Percentiles rank a stretch among this genome's conserved stretches.
phyloP scores from a whole-genome alignment of 768 basidiomycete species.

The Boletus patriciae region DNA sequence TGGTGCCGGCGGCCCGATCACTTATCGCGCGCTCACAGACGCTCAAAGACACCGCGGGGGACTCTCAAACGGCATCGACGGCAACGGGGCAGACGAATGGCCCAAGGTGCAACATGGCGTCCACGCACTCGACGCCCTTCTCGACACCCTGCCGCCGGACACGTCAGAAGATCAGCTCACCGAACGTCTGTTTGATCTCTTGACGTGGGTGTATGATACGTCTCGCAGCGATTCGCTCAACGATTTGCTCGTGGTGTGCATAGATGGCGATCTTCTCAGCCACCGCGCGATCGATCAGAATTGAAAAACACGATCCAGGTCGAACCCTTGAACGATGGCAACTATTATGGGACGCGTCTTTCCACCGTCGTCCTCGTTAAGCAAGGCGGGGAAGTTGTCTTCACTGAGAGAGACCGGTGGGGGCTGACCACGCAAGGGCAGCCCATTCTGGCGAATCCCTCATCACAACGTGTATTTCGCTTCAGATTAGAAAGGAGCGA shows the following conservation, averaged over 20 bases:
- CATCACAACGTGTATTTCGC: slow-evolving; percentile 51
- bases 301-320: slow-evolving; percentile 66
- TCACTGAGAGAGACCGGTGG: slow-evolving; percentile 76
- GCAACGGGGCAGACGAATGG: slow-evolving; percentile 61
- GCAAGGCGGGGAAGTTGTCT: slow-evolving; percentile 57
- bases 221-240: slow-evolving; percentile 5
- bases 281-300: slow-evolving; percentile 49
- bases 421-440: slow-evolving; percentile 40
- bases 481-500: slow-evolving; percentile 38
- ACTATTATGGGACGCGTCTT: slow-evolving; percentile 66
- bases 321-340: slow-evolving; percentile 41
- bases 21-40: slow-evolving; percentile 50
- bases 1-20: slow-evolving; percentile 64
- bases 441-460: slow-evolving; percentile 39
- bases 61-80: slow-evolving; percentile 76
- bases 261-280: slow-evolving; percentile 36
- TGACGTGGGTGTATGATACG: slow-evolving; percentile 57
- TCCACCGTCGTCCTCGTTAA: slow-evolving; percentile 70
- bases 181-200: slow-evolving; percentile 60
- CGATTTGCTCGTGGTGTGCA: neutral
- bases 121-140: slow-evolving; percentile 43
- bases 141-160: slow-evolving; percentile 38
- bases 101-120: slow-evolving; percentile 70
- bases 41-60: slow-evolving; percentile 55
- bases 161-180: slow-evolving; percentile 52